Evolutionary conservation across 495 filamentous ascomycete species (phyloP), one percentile per base, ranked within the genome.

Genomic region (Podospora tetraspora): DNA sequence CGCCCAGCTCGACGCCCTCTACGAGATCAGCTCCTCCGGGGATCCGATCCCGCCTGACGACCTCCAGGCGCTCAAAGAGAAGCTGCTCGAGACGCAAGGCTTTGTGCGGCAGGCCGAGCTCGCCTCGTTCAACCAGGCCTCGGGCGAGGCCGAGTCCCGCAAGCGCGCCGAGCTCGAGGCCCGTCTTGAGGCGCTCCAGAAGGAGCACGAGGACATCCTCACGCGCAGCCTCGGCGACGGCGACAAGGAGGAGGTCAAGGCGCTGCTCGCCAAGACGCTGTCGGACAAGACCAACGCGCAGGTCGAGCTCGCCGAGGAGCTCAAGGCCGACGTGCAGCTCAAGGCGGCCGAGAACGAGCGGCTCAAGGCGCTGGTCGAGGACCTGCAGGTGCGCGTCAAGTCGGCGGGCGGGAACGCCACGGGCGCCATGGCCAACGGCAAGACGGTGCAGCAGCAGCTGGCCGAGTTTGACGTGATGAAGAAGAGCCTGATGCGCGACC

Each of bases 401-500:
- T 79, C 79, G 61, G 83, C 82, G 56, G 79, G 76, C 29, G 83
- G 81, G 85, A 24, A 27, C 37, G 37, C 66, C 10, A 88, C 70
- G 71, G 80, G 78, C 43, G 79, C 83, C 64, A 78, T 83, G 70
- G 83, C 88, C 59, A 92, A 91, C 66, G 91, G 92, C 84, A 97
- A 97, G 84, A 94, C 92, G n/a, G 84, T 97, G 58, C 92, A 97
- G 73, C 94, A 98, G 80, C 94, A 97, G 81, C 94, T 99, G 75
- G 91, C 95, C 66, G 95, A 99, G 73, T 99, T 99, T 70, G 95
- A 99, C 80, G 90, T 90, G 43, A 99, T 99, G 94, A 99, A 99
- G 87, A 99, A 99, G 86, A 95, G 91, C 59, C 83, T 99, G 69
- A 99, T 99, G 95, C 91, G 95, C 66, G 95, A 99, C 80, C 83